phyloP scores from a whole-genome alignment of 345 rosid genomes.

The Psidium friedrichsthalianum region DNA sequence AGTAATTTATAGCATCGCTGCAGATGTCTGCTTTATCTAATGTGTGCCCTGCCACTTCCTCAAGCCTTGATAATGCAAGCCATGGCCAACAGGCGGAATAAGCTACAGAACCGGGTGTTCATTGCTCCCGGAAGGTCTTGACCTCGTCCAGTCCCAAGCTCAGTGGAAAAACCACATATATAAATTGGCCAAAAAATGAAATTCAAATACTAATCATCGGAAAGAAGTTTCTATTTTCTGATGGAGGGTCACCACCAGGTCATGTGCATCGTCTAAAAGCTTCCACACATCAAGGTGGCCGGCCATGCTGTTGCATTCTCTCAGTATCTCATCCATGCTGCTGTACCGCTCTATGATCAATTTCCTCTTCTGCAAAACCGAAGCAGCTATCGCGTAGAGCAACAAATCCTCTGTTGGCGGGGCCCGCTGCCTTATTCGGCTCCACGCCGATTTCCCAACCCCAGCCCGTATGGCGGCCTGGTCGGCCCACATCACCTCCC shows the following conservation, averaged over 20 bases:
- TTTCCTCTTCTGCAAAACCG: slow-evolving; percentile 86
- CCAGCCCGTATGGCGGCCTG: slow-evolving; percentile 90
- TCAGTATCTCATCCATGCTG: slow-evolving; percentile 89
- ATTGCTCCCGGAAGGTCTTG: not conserved
- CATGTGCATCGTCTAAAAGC: slow-evolving; percentile 87
- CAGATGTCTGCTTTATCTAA: not conserved
- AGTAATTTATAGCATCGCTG: not conserved
- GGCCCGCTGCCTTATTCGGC: slow-evolving; percentile 63
- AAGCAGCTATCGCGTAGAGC: slow-evolving; percentile 83
- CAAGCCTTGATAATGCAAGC: not conserved
- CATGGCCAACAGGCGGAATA: not conserved
- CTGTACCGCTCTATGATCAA: slow-evolving; percentile 72
- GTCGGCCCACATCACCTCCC: slow-evolving; percentile 99
- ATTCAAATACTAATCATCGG: not conserved
- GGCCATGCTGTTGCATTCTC: slow-evolving; percentile 86
- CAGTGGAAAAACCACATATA: not conserved
- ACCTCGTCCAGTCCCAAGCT: not conserved
- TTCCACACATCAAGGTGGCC: slow-evolving; percentile 97
- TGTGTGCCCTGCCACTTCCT: not conserved
- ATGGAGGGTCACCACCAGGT: slow-evolving; percentile 76
- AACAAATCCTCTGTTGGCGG: slow-evolving; percentile 89
- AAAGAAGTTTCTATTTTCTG: slow-evolving; percentile 52
- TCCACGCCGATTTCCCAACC: slow-evolving; percentile 81
- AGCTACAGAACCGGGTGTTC: not conserved
- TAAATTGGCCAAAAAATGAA: not conserved